Evolutionary conservation across 345 rosid genomes (phyloP), one percentile per base, ranked within the genome.

Genomic region (Moricandia arvensis): DNA sequence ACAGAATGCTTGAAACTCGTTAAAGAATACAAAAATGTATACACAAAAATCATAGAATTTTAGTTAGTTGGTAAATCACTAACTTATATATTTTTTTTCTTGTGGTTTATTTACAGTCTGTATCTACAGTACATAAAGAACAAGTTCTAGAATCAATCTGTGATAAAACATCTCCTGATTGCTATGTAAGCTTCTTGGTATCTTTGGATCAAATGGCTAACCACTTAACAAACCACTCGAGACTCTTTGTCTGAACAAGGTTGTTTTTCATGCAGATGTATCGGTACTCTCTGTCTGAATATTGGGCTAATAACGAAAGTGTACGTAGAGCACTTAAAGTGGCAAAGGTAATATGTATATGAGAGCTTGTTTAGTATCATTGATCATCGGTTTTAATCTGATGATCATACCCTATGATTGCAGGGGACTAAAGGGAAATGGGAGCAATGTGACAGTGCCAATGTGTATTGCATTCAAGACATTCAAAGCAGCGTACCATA

Each of bases 1-100:
- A 18, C 13, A 13, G 80, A 79, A 37, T 90, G 96, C 71, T 41
- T 21, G 37, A 73, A 53, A 17, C 67, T 82, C 54, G 7, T 83
- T 16, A 2, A 38, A 27, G 65, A 53, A 0, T 65, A 6, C 8
- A 6, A 38, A 12, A 41, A 35, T 65, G 78, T 74, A 66, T 17
- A 30, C 29, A 53, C 59, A 49, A 6, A 45, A 3, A 3, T 6
- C n/a, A 13, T 64, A 8, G 9, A 53, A 4, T 6, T 7, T 21
- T 6, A 30, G 33, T 57, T 59, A 26, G 13, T 45, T 26, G 38
- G 24, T n/a, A 57, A 9, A 34, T 27, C 31, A 15, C 45, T 75
- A 33, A 37, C 21, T 65, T 66, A 8, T 6, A n/a, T 6, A n/a
- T n/a, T n/a, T n/a, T n/a, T 11, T 6, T 11, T 6, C 2, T 21